Base-by-base conservation (phyloP, 768 basidiomycete genomes). In the Mrakia frigida region DNA sequence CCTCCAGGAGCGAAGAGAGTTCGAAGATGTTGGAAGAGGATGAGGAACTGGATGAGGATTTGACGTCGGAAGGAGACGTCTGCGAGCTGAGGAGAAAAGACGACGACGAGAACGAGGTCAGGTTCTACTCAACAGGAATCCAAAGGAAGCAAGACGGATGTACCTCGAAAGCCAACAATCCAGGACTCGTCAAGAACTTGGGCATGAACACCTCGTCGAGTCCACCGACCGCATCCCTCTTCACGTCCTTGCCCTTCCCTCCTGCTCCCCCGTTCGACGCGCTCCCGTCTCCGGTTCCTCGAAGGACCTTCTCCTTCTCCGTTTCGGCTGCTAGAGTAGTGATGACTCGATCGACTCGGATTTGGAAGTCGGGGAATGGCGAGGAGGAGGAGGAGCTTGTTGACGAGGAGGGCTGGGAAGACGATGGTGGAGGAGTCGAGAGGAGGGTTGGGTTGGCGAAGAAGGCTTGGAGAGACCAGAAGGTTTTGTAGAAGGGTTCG, bases 21-120 rank as follows among this genome's bases (percentile, higher is more conserved):
- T n/a, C 73, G 72, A 43, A 78, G 53, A 16, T 69, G 70, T 13
- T 81, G 80, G 41, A 81, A 78, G 33, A 83, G 80, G 75, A 84
- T 82, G 35, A 82, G 79, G 53, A 81, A 75, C 76, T 97, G 94
- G 81, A 95, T 90, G 28, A 96, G 86, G 83, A 94, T 89, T 84
- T 96, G 94, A 23, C 93, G 89, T n/a, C 94, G 91, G 86, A 97
- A 97, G 80, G 91, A 88, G 0, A 91, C 91, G 81, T 95, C 94
- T 31, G 93, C 91, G 72, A 95, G 88, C 93, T 94, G 81, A 76
- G 79, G 35, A 65, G 78, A 50, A 16, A 31, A 6, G 31, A 21
- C 25, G 31, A 39, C 13, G 23, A 23, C 56, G 25, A 70, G 46
- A 5, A 37, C 0, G 33, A 31, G 4, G 3, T 37, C 37, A 39